phyloP scores from a whole-genome alignment of 192 early-diverging fungal genomes.

The Jimgerdemannia flammicorona region DNA sequence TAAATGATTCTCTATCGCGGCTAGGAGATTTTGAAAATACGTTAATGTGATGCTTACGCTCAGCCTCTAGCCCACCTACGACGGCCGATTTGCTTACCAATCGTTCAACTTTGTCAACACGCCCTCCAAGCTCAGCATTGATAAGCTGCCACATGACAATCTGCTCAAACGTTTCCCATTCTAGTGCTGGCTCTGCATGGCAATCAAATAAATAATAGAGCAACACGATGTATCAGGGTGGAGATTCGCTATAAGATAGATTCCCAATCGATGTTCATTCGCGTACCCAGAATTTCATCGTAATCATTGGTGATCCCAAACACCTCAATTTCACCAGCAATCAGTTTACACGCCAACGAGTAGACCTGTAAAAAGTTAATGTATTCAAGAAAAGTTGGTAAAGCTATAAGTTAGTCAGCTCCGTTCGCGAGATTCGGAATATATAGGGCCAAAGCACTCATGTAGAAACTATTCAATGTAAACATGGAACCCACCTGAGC shows the following conservation, averaged over 20 bases:
- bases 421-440: too few relatives aligned
- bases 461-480: neutral
- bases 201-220: neutral
- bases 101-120: constrained; percentile 3
- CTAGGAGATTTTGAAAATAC: too few relatives aligned
- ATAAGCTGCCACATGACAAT: neutral
- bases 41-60: neutral
- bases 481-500: constrained; percentile 1
- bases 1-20: too few relatives aligned
- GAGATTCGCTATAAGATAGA: neutral
- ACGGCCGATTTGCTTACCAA: neutral
- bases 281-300: constrained; percentile 14
- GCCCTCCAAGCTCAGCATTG: constrained; percentile 11
- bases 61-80: constrained; percentile 4
- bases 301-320: constrained; percentile 6
- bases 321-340: neutral
- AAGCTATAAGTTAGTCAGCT: too few relatives aligned
- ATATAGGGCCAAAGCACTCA: neutral
- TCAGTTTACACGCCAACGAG: constrained; percentile 1
- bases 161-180: constrained; percentile 5
- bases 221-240: too few relatives aligned
- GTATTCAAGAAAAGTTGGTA: neutral
- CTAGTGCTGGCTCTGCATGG: constrained; percentile 6
- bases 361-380: neutral
- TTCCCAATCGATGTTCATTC: too few relatives aligned